Evolutionary conservation across 2,329 filamentous ascomycete genomes (phyloP).

Genomic region (Arthrinium phaeospermum): DNA sequence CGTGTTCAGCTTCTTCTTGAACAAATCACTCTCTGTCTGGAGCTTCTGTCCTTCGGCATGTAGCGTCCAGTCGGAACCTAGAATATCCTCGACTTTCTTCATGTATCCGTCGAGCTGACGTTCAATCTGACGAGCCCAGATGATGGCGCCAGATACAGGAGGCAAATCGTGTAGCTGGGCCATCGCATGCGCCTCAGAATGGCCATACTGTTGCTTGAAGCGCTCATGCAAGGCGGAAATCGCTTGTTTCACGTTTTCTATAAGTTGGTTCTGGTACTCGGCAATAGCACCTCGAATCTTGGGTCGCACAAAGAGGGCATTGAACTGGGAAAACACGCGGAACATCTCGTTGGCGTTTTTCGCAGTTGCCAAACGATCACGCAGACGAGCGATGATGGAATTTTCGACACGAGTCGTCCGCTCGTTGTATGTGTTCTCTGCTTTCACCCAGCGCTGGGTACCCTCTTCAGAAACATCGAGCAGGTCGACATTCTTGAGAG

Average conservation of each 20-base stretch:
- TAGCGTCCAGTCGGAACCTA: conserved; percentile 92
- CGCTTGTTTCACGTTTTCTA: conserved; percentile 96
- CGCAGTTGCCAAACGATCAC: conserved; percentile 91
- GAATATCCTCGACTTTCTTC: conserved; percentile 98
- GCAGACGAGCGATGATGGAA: conserved; percentile 92
- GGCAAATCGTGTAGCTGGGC: conserved; percentile 94
- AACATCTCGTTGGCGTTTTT: conserved; percentile 99
- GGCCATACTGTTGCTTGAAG: conserved; percentile 98
- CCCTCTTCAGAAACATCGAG: conserved; percentile 90
- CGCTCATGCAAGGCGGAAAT: conserved; percentile 93
- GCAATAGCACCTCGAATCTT: conserved; percentile 98
- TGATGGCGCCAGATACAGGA: conserved; percentile 94
- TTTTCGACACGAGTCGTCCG: conserved; percentile 97
- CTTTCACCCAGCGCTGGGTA: conserved; percentile 89
- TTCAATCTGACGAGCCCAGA: conserved; percentile 97
- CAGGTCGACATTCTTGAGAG: conserved; percentile 92
- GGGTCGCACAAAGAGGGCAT: conserved; percentile 96
- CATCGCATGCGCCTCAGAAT: conserved; percentile 98
- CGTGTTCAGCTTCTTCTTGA: conserved; percentile 95
- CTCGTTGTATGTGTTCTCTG: conserved; percentile 96
- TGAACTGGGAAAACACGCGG: conserved; percentile 99
- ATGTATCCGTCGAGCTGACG: conserved; percentile 95
- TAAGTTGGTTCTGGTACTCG: conserved; percentile 97
- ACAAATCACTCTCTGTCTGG: conserved; percentile 87
- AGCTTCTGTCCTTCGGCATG: conserved; percentile 96